phyloP scores from a whole-genome alignment of 169 alveolate species.

The Plasmodium relictum region DNA sequence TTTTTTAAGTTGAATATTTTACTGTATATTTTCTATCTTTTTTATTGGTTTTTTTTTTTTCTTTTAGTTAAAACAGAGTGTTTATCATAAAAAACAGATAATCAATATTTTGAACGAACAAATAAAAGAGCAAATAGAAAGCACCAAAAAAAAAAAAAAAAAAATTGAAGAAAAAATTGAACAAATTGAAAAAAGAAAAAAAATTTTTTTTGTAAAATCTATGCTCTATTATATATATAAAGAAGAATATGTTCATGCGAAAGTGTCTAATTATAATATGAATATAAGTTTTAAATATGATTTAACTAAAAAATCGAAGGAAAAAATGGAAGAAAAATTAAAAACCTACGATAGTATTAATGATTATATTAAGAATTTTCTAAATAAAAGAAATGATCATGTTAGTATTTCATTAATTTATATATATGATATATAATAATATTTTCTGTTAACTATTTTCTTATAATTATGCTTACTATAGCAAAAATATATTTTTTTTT shows the following conservation, averaged over 20 bases:
- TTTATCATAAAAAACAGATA: conserved; percentile 71
- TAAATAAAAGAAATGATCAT: conserved; percentile 54
- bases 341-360: conserved; percentile 35
- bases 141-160: conserved; percentile 25
- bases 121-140: conserved; percentile 69
- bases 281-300: conserved; percentile 20
- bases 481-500: too few relatives aligned
- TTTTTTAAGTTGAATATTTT: neutral
- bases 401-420: conserved; percentile 17
- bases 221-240: conserved; percentile 72
- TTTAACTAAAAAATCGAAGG: conserved; percentile 21
- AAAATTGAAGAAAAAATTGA: conserved; percentile 32
- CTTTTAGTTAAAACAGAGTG: conserved; percentile 49
- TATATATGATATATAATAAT: neutral
- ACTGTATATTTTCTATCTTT: neutral
- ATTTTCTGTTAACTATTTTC: neutral
- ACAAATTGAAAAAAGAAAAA: conserved; percentile 47
- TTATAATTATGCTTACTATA: too few relatives aligned
- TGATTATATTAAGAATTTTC: conserved; percentile 43
- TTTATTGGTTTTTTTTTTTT: neutral
- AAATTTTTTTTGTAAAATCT: conserved; percentile 64
- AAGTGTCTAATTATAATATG: conserved; percentile 28
- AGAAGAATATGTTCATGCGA: conserved; percentile 65
- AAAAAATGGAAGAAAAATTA: conserved; percentile 36
- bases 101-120: conserved; percentile 57